Conservation (phyloP, 768 basidiomycete species). For the Kondoa malvinella region DNA sequence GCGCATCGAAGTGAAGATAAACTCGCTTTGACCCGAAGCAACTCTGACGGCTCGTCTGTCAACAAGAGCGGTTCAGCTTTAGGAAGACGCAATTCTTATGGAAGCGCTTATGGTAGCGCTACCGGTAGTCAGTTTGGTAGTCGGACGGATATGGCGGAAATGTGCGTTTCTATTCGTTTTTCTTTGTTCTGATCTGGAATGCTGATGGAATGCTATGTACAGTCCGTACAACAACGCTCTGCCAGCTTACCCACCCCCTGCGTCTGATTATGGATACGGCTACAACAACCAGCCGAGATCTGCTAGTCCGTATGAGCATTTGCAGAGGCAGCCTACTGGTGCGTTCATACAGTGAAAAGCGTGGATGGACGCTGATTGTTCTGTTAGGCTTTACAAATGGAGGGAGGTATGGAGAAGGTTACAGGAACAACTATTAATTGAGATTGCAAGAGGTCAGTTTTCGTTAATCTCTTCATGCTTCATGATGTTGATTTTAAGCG, state of each 20-base stretch:
- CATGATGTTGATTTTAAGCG: too few relatives aligned
- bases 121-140: neutral
- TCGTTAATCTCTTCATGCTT: too few relatives aligned
- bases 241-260: neutral
- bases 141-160: neutral
- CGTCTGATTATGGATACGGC: neutral
- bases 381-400: neutral
- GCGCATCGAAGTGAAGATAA: too few relatives aligned
- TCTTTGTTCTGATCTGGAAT: neutral
- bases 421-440: neutral
- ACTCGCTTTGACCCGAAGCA: neutral
- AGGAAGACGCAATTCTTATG: neutral
- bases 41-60: neutral
- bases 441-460: too few relatives aligned
- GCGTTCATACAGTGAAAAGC: neutral
- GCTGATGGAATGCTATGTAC: neutral
- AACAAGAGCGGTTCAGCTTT: neutral
- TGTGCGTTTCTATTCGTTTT: neutral
- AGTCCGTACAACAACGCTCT: neutral
- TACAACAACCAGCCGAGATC: neutral
- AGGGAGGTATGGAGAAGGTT: neutral
- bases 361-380: neutral
- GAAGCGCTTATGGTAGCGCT: neutral
- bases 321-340: neutral
- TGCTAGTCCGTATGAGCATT: neutral